Evolutionary conservation across 1,139 yeast species (phyloP), one percentile per base, ranked within the genome.

Genomic region (Lodderomyces theae): DNA sequence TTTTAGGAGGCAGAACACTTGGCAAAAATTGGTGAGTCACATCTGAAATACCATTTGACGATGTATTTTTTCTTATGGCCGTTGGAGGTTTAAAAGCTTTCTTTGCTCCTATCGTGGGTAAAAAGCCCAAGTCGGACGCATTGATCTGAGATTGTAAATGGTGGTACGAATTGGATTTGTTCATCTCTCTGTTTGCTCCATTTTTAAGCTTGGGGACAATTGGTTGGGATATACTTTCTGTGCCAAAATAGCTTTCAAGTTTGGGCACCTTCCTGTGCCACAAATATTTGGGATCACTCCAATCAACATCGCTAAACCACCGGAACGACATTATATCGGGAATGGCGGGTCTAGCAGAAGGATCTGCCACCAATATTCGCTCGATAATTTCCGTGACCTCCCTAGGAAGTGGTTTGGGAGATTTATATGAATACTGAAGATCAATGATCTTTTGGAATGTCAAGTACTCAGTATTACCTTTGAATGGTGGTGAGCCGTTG

Each of bases 401-500:
- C 0, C 40, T 40, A 1, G 87, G 75, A 47, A 79, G 65, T 5
- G 96, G 95, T 50, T 81, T 79, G 2, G 86, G 86, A 0, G 90
- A 86, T 15, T 89, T 82, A 55, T 86, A 89, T 3, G 87, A 77
- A 61, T 80, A 94, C 48, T 90, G 94, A 26, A 84, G 76, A 54
- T 82, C 82, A 53, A 88, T 85, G 51, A 94, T 89, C 58, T 90
- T 89, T 57, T 94, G 97, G 61, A 94, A 94, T 0, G 97, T 92
- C 43, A 87, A 72, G 56, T 89, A 94, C 61, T 94, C 98, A 41
- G 95, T 92, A n/a, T 85, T 71, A 0, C 96, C 98, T 57, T 90
- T 92, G 66, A 94, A 94, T 9, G 99, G 98, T 1, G 98, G 98
- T 41, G 77, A 77, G 1, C 98, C 98, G 17, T 95, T 88, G 51